phyloP scores from a whole-genome alignment of 208 protist species.

The Leishmania gerbilli region DNA sequence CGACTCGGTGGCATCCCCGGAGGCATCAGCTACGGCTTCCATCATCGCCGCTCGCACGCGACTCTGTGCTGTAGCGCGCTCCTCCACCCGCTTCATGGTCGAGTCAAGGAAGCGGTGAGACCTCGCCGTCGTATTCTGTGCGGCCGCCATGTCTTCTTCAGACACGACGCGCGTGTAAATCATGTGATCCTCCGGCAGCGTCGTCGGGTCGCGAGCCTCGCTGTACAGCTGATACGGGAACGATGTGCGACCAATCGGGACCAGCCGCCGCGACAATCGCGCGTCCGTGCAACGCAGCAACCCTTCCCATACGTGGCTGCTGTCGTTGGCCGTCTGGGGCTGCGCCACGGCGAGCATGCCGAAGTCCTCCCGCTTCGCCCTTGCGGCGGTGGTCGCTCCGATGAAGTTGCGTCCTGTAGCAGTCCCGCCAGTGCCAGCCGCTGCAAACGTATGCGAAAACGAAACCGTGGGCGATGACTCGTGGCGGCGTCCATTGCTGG shows the following conservation, averaged over 20 bases:
- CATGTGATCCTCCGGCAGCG: slow-evolving; percentile 41
- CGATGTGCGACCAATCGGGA: slow-evolving; percentile 62
- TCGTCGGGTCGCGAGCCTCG: slow-evolving; percentile 41
- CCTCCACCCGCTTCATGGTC: background rate
- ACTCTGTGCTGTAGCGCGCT: slow-evolving; percentile 18
- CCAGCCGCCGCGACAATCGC: slow-evolving; percentile 42
- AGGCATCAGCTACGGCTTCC: background rate
- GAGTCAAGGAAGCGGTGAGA: background rate
- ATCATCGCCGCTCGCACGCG: slow-evolving; percentile 17
- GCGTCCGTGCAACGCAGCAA: slow-evolving; percentile 45
- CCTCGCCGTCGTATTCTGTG: background rate
- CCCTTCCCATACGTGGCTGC: slow-evolving; percentile 59
- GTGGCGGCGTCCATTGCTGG: background rate
- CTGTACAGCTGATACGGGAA: slow-evolving; percentile 78
- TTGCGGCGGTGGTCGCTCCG: slow-evolving; percentile 32
- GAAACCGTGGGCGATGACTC: background rate
- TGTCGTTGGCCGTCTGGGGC: slow-evolving; percentile 27
- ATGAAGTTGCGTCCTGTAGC: slow-evolving; percentile 41
- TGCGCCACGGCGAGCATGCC: slow-evolving; percentile 46
- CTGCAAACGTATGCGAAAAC: background rate
- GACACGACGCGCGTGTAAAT: slow-evolving; percentile 58
- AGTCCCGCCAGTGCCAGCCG: background rate
- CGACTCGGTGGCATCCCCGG: background rate
- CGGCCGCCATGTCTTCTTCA: slow-evolving; percentile 13
- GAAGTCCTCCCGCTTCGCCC: slow-evolving; percentile 60